phyloP scores from a whole-genome alignment of 2,329 filamentous ascomycete genomes.

The Trichoderma sp. region DNA sequence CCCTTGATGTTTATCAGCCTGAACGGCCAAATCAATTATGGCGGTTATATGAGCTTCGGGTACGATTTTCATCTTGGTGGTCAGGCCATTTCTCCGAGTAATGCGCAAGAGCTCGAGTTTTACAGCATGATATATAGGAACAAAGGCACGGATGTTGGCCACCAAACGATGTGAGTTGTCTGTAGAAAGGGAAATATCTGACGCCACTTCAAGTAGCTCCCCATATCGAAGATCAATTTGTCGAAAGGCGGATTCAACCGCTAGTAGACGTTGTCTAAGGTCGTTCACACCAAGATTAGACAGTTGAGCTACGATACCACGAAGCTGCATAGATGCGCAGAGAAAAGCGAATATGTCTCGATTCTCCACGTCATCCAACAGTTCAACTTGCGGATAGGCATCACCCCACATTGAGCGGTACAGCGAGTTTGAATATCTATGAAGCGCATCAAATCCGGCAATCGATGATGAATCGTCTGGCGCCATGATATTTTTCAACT shows the following conservation, averaged over 20 bases:
- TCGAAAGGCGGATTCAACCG: slow-evolving; percentile 26
- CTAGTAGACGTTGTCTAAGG: slow-evolving; percentile 24
- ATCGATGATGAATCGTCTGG: slow-evolving; percentile 16
- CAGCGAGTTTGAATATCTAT: slow-evolving; percentile 34
- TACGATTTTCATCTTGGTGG: slow-evolving; percentile 12
- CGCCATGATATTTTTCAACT: slow-evolving; percentile 24
- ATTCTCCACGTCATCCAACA: slow-evolving; percentile 38
- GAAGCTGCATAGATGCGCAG: slow-evolving; percentile 32
- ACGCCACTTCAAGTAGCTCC: slow-evolving; percentile 30
- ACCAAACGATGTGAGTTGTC: slow-evolving; percentile 32
- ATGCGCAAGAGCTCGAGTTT: slow-evolving; percentile 30
- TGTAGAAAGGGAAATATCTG: slow-evolving; percentile 27
- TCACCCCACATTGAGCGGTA: slow-evolving; percentile 36
- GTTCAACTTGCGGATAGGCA: slow-evolving; percentile 34
- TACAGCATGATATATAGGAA: slow-evolving; percentile 37
- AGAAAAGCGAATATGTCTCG: slow-evolving; percentile 34
- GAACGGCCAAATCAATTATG: slow-evolving; percentile 36
- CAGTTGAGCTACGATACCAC: slow-evolving; percentile 34
- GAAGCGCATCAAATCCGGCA: slow-evolving; percentile 30
- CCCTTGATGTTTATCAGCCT: slow-evolving; percentile 34
- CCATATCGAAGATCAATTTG: slow-evolving; percentile 26
- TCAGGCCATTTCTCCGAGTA: slow-evolving; percentile 16
- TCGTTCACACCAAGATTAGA: slow-evolving; percentile 26
- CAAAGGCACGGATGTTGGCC: slow-evolving; percentile 35
- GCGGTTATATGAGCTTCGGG: slow-evolving; percentile 29